Evolutionary conservation across 2,329 filamentous ascomycete species (phyloP).

Genomic region (Eutypa lata): DNA sequence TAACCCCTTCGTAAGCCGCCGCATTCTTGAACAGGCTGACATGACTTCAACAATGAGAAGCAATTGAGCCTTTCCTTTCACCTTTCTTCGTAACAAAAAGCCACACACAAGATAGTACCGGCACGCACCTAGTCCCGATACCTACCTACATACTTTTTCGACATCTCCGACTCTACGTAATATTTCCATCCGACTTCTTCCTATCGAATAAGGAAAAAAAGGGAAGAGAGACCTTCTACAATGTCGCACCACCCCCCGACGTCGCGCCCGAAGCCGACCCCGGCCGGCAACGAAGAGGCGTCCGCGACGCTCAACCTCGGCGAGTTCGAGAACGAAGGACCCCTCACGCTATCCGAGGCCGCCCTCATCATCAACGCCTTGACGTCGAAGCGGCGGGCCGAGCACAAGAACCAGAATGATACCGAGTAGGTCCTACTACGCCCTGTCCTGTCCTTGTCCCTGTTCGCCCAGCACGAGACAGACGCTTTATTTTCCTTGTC

Average conservation of each 20-base stretch:
- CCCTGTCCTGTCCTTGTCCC: slow-evolving; percentile 1
- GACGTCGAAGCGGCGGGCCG: slow-evolving; percentile 73
- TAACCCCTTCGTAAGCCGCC: not conserved
- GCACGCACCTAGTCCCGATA: no score
- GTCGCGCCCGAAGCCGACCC: slow-evolving; percentile 65
- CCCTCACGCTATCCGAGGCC: slow-evolving; percentile 88
- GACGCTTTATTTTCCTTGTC: no score
- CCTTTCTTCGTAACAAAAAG: slow-evolving; percentile 1
- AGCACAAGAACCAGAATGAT: slow-evolving; percentile 79
- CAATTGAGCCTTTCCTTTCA: slow-evolving; percentile 6
- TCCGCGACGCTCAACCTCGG: slow-evolving; percentile 78
- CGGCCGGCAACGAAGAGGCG: slow-evolving; percentile 83
- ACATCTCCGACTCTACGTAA: no score
- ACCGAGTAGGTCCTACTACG: slow-evolving; percentile 63
- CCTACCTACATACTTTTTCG: no score
- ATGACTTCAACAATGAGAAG: not conserved
- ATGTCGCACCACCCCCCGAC: slow-evolving; percentile 45
- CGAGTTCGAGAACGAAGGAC: slow-evolving; percentile 89
- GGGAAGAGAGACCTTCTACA: slow-evolving; percentile 4
- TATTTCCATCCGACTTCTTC: no score
- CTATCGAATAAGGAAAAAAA: no score
- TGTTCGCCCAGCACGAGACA: no score
- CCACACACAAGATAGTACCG: no score
- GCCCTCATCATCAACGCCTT: slow-evolving; percentile 89
- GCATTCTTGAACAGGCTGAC: not conserved